A percentile compares a stretch with the other conserved stretches of the same genome.
Conservation (phyloP, 2,329 filamentous ascomycete genomes). For the Coleophoma crateriformis region DNA sequence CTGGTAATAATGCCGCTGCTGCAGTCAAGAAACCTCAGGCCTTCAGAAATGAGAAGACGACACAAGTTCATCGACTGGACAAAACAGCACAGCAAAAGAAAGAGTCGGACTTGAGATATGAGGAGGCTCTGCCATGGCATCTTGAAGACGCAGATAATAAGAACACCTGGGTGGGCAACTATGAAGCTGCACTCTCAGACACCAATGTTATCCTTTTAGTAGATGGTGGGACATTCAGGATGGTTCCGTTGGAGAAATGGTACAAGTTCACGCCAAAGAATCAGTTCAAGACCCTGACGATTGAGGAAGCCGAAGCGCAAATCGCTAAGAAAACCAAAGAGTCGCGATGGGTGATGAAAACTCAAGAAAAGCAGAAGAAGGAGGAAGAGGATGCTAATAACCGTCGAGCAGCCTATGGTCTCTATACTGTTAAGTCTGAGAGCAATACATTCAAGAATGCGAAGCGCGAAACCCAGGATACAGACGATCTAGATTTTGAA, state of each 20-base stretch:
- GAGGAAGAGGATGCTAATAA: constrained; percentile 55
- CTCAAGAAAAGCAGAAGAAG: constrained; percentile 50
- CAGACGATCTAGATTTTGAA: constrained; percentile 63
- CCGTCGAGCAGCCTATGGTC: constrained; percentile 42
- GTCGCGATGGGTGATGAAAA: constrained; percentile 74
- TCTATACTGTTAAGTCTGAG: constrained; percentile 58
- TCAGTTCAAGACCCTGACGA: constrained; percentile 68
- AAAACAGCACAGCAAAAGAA: constrained; percentile 64
- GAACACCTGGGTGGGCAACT: constrained; percentile 88
- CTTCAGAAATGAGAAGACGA: constrained; percentile 78
- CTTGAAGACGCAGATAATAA: constrained; percentile 94
- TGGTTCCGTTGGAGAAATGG: constrained; percentile 93
- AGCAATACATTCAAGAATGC: constrained; percentile 57
- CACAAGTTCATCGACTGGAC: constrained; percentile 80
- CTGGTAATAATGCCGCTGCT: constrained; percentile 47
- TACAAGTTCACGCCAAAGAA: constrained; percentile 83
- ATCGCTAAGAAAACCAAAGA: constrained; percentile 75
- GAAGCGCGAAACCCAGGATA: constrained; percentile 61
- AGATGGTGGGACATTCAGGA: constrained; percentile 64
- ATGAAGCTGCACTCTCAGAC: constrained; percentile 83
- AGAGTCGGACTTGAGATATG: constrained; percentile 71
- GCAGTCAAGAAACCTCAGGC: constrained; percentile 41
- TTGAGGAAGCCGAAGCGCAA: constrained; percentile 79
- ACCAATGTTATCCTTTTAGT: constrained; percentile 77
- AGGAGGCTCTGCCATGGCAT: constrained; percentile 95